Evolutionary conservation across 768 basidiomycete species (phyloP).

Genomic region (Hygrocybe coccinea): DNA sequence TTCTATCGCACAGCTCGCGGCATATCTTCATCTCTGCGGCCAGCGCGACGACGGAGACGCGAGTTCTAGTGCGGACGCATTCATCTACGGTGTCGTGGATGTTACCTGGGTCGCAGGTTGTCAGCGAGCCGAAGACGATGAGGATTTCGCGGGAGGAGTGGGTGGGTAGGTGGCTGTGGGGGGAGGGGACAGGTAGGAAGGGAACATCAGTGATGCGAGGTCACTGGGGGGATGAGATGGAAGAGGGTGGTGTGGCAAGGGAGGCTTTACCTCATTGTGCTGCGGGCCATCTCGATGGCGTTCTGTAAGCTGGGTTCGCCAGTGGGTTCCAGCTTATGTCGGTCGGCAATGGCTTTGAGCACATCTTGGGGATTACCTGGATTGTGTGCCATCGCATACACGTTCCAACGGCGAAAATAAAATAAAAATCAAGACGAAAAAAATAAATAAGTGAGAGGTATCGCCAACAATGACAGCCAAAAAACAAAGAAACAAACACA

Average conservation of each 20-base stretch:
- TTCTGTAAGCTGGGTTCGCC: conserved; percentile 98
- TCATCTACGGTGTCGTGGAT: conserved; percentile 91
- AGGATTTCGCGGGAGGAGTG: conserved; percentile 95
- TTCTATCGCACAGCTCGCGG: conserved; percentile 84
- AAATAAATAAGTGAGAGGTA: not conserved
- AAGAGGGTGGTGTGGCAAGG: not conserved
- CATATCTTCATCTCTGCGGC: conserved; percentile 99
- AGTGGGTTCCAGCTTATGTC: conserved; percentile 81
- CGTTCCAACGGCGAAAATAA: too few species aligned
- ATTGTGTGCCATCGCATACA: not conserved
- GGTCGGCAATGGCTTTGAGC: conserved; percentile 76
- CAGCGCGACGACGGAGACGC: conserved; percentile 89
- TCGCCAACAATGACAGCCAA: too few species aligned
- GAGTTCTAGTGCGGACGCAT: conserved; percentile 77
- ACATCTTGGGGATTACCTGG: conserved; percentile 95
- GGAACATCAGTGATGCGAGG: too few species aligned
- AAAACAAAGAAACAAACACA: too few species aligned
- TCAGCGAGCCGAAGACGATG: conserved; percentile 90
- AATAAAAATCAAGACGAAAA: conserved; percentile 6
- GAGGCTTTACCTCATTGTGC: conserved; percentile 84
- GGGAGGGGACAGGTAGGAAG: conserved; percentile 9
- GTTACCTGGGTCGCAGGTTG: conserved; percentile 95
- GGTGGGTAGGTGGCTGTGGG: conserved; percentile 84
- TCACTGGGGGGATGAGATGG: too few species aligned
- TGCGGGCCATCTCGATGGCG: conserved; percentile 92